Evolutionary conservation across 257 asterid genomes (phyloP), one percentile per base, ranked within the genome.

Genomic region (Catharanthus roseus): DNA sequence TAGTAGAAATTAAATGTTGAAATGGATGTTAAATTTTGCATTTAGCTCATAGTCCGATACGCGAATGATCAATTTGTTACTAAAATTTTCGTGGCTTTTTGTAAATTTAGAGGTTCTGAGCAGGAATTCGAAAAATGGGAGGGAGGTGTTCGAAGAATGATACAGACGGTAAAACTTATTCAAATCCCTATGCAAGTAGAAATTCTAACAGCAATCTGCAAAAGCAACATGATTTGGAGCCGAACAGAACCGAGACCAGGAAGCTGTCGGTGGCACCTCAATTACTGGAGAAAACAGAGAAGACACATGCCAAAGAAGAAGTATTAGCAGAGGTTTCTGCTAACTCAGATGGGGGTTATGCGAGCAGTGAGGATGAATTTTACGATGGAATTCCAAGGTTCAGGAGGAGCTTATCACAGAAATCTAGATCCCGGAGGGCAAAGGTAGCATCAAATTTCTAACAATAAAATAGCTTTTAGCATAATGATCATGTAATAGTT

Each of bases 361-460:
- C 69, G 21, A 72, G 77, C 70, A 81, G 86, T 51, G 89, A 85
- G 73, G 95, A 90, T 50, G 95, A 84, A 45, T 84, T 88, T 71
- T 90, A 88, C 28, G 96, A 90, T 55, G 96, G 96, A 51, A 90
- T 90, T 71, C 96, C 96, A 7, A 87, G 85, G 36, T 90, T 77
- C 39, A 75, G 70, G 42, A 80, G 84, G 85, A 86, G 84, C 57
- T 76, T 68, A 23, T 86, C 80, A 54, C 80, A 33, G 62, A 83
- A 86, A 77, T 86, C 95, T 2, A 82, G 88, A 61, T 85, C 96
- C 54, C 73, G 74, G 79, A 84, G 87, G 82, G 34, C 78, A 24
- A 85, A 79, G 90, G 96, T 89, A 51, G 33, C 11, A 67, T 73
- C 18, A 18, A 1, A 5, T 29, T 49, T 67, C 42, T 19, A 29